Conservation (phyloP, 83 land plant genomes). For the Larix sibirica region DNA sequence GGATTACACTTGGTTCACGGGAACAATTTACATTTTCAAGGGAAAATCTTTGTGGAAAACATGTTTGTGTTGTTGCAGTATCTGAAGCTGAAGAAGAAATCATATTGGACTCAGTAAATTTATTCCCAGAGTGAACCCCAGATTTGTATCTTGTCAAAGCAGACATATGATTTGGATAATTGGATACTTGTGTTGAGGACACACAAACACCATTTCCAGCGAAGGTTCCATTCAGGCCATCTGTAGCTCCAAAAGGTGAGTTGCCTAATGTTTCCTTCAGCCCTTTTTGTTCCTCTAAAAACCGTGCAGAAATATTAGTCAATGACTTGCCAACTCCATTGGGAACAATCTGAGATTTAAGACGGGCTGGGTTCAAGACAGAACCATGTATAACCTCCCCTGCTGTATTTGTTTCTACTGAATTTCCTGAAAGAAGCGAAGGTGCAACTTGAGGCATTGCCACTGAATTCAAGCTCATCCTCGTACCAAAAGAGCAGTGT, state of each 20-base stretch:
- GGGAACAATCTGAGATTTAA: background rate
- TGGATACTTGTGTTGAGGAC: background rate
- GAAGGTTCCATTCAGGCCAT: background rate
- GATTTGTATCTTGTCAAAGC: background rate
- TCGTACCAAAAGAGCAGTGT: background rate
- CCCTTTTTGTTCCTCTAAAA: slow-evolving; percentile 2
- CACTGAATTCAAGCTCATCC: background rate
- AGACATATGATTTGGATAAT: background rate
- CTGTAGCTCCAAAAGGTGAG: background rate
- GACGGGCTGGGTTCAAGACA: background rate
- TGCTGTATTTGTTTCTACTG: background rate
- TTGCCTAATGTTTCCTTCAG: background rate
- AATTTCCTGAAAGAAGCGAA: background rate
- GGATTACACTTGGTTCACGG: slow-evolving; percentile 4
- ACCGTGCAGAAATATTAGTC: background rate
- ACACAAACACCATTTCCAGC: background rate
- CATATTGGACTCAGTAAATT: background rate
- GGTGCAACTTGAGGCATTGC: slow-evolving; percentile 2
- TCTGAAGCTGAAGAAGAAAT: background rate
- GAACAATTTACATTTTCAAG: background rate
- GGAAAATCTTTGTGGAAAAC: background rate
- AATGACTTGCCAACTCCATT: background rate
- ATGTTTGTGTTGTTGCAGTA: background rate
- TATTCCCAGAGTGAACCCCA: background rate
- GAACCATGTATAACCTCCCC: background rate